Percentiles rank a stretch among this genome's conserved stretches.
Conservation (phyloP, 352 stramenopile species). For the Pythium graminicola region DNA sequence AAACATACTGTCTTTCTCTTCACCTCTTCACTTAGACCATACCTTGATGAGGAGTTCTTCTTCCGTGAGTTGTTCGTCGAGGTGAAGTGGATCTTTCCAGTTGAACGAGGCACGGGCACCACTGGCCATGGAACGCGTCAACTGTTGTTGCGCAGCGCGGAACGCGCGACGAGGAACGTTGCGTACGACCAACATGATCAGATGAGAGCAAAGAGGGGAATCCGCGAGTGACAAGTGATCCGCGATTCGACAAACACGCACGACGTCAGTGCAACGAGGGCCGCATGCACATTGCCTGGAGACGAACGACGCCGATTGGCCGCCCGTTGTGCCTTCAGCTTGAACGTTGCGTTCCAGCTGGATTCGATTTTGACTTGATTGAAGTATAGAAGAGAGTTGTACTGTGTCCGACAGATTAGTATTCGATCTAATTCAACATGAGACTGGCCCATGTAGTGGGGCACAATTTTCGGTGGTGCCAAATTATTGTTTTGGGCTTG, state of each 20-base stretch:
- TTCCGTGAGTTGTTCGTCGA: constrained; percentile 79
- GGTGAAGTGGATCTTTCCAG: constrained; percentile 74
- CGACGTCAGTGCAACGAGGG: not conserved
- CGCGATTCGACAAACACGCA: not conserved
- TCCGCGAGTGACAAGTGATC: constrained; percentile 12
- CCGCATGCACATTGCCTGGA: constrained; percentile 2
- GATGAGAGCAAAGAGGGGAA: not conserved
- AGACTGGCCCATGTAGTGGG: constrained; percentile 2
- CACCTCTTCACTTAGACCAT: not conserved
- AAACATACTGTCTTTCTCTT: not conserved
- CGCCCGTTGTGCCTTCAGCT: constrained; percentile 9
- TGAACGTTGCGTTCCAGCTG: not conserved
- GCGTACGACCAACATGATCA: constrained; percentile 28
- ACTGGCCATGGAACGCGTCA: constrained; percentile 32
- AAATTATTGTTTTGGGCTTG: not conserved
- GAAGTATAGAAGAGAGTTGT: constrained; percentile 16
- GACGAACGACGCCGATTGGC: constrained; percentile 19
- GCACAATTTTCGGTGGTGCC: not conserved
- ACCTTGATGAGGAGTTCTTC: constrained; percentile 90
- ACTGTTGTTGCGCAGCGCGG: constrained; percentile 16
- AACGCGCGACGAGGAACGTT: constrained; percentile 20
- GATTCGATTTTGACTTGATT: constrained; percentile 20
- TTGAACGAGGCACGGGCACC: constrained; percentile 50
- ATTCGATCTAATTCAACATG: constrained; percentile 16
- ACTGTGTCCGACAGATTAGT: constrained; percentile 18